Conservation (phyloP, 176 grass and related monocot genomes). For the Microstegium vimineum region DNA sequence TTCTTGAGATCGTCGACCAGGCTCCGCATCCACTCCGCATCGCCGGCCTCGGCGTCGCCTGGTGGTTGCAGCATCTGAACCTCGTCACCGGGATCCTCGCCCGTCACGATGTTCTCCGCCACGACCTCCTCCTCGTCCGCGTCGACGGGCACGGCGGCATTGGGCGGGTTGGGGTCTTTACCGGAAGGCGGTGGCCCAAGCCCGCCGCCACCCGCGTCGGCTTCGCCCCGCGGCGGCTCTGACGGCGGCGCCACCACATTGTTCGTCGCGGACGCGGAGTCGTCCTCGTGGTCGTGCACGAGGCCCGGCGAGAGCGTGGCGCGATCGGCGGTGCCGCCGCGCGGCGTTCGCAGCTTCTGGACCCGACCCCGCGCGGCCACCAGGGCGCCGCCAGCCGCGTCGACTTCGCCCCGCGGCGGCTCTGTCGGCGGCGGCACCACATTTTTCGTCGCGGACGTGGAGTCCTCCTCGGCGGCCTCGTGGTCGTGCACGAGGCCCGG, state of each 20-base stretch:
- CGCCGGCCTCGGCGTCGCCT: not conserved
- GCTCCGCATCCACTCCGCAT: slow-evolving; percentile 3
- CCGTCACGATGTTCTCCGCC: slow-evolving; percentile 13
- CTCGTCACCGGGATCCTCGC: not conserved
- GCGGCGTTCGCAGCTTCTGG: not conserved
- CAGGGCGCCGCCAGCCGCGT: too few relatives aligned
- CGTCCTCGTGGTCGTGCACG: not conserved
- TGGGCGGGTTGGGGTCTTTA: not conserved
- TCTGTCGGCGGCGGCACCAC: not conserved
- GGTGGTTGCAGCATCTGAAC: not conserved
- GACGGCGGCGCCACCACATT: not conserved
- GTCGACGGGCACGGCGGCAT: not conserved
- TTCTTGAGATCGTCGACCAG: not conserved
- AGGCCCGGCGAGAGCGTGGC: not conserved
- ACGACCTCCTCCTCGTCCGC: not conserved
- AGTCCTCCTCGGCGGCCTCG: not conserved
- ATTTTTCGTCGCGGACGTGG: not conserved
- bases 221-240: not conserved
- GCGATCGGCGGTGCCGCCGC: not conserved
- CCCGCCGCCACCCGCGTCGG: not conserved
- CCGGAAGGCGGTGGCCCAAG: not conserved
- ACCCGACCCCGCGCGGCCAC: not conserved
- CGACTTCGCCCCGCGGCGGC: not conserved
- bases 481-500: not conserved
- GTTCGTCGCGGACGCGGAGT: not conserved